These are phyloP conservation scores for Canavalia ensiformis DNA, from an alignment of 306 rosid species.

Conservation along the genomic window DNA sequence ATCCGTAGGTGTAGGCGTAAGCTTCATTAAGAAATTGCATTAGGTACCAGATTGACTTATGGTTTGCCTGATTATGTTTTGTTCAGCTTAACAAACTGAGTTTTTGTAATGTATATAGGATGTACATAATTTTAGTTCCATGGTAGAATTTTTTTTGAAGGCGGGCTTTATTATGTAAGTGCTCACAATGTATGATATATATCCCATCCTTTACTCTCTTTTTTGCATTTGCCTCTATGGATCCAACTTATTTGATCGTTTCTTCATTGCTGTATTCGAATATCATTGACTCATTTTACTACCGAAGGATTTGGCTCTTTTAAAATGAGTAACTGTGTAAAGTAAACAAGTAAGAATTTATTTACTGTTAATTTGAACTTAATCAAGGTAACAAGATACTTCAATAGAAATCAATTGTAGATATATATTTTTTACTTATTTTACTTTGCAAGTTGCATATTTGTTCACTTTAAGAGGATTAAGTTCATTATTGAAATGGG, in stretches of 20 bases:
- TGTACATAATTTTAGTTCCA: slow-evolving; percentile 43
- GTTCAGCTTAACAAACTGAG: neutral
- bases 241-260: neutral
- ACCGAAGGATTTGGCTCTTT: too few relatives aligned
- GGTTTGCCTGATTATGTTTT: slow-evolving; percentile 14
- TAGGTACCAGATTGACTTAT: slow-evolving; percentile 18
- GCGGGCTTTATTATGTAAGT: neutral
- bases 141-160: slow-evolving; percentile 23
- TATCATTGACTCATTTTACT: neutral
- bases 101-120: slow-evolving; percentile 41
- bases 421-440: too few relatives aligned
- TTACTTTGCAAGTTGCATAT: too few relatives aligned
- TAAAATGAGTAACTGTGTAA: too few relatives aligned
- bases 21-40: slow-evolving; percentile 42
- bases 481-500: neutral
- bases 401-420: too few relatives aligned
- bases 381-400: too few relatives aligned
- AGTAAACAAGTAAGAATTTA: too few relatives aligned
- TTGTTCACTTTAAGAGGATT: too few relatives aligned
- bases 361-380: too few relatives aligned
- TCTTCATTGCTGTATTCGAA: neutral
- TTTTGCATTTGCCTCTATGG: neutral
- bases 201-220: neutral
- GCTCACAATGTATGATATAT: neutral
- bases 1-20: slow-evolving; percentile 64